Conservation (phyloP, 495 filamentous ascomycete genomes). For the Xylaria sp. region DNA sequence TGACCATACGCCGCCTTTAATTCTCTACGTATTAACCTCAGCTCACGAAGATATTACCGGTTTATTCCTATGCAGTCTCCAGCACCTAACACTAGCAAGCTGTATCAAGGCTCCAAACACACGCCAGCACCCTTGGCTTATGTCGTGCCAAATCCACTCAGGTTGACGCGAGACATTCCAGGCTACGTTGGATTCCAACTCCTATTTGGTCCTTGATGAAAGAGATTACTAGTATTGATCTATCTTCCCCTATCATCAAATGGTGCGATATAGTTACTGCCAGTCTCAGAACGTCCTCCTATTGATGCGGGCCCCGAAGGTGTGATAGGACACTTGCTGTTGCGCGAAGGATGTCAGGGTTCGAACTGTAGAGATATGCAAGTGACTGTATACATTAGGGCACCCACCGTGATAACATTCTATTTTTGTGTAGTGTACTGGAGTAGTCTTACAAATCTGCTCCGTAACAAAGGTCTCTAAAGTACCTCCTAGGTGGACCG, state of each 20-base stretch:
- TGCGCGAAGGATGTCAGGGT: too few species aligned
- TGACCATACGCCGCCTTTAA: too few species aligned
- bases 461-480: not conserved
- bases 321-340: too few species aligned
- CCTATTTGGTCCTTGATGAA: not conserved
- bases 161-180: not conserved
- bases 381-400: too few species aligned
- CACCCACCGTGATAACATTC: too few species aligned
- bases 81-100: not conserved
- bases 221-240: not conserved
- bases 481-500: not conserved
- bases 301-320: not conserved
- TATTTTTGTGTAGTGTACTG: too few species aligned
- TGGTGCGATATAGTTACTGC: not conserved
- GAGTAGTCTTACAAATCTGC: too few species aligned
- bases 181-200: not conserved
- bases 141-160: not conserved
- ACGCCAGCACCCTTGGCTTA: not conserved
- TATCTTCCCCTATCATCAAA: not conserved
- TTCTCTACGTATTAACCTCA: not conserved
- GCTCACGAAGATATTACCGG: not conserved
- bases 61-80: not conserved
- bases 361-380: too few species aligned
- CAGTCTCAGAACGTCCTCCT: not conserved
- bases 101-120: not conserved